Percentiles rank a stretch among this genome's conserved stretches.
These are phyloP conservation scores for Colletotrichum spinosum DNA, from an alignment of 2,329 filamentous ascomycete species.

Conservation along the genomic window DNA sequence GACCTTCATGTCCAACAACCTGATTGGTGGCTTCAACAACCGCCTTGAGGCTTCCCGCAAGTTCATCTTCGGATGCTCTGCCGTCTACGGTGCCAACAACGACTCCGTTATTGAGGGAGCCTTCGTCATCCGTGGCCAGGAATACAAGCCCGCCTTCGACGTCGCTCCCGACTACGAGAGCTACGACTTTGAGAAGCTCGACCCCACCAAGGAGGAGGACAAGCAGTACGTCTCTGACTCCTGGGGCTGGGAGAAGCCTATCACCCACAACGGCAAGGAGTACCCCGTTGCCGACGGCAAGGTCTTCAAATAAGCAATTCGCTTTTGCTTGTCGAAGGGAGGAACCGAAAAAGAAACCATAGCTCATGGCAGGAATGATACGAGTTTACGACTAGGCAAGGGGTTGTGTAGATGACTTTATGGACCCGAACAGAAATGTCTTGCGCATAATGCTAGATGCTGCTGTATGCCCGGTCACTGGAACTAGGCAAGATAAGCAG, in stretches of 20 bases:
- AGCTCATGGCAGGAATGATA: conserved; percentile 47
- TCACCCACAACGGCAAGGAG: conserved; percentile 85
- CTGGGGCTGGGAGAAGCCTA: conserved; percentile 93
- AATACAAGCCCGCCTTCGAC: conserved; percentile 87
- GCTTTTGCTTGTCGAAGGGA: conserved; percentile 23
- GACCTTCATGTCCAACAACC: conserved; percentile 99
- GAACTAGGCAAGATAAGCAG: conserved; percentile 35
- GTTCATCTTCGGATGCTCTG: conserved; percentile 92
- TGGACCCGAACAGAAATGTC: conserved; percentile 36
- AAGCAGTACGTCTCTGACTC: conserved; percentile 84
- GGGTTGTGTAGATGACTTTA: conserved; percentile 36
- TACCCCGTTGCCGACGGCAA: conserved; percentile 92
- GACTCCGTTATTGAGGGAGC: conserved; percentile 92
- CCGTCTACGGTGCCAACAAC: conserved; percentile 90
- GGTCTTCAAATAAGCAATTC: conserved; percentile 90
- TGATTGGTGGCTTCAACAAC: conserved; percentile 97
- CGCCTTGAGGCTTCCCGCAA: conserved; percentile 98
- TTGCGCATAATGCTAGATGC: conserved; percentile 36
- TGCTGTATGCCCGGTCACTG: conserved; percentile 31
- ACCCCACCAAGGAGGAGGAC: conserved; percentile 87
- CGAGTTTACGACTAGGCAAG: conserved; percentile 40
- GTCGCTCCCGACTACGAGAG: conserved; percentile 98
- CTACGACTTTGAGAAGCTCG: conserved; percentile 97
- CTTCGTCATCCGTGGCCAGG: conserved; percentile 94
- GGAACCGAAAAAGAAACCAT: conserved; percentile 43